Percentiles rank a stretch among this genome's conserved stretches.
Evolutionary conservation across 768 basidiomycete genomes (phyloP).

Genomic region (Tubosaeta sp.): DNA sequence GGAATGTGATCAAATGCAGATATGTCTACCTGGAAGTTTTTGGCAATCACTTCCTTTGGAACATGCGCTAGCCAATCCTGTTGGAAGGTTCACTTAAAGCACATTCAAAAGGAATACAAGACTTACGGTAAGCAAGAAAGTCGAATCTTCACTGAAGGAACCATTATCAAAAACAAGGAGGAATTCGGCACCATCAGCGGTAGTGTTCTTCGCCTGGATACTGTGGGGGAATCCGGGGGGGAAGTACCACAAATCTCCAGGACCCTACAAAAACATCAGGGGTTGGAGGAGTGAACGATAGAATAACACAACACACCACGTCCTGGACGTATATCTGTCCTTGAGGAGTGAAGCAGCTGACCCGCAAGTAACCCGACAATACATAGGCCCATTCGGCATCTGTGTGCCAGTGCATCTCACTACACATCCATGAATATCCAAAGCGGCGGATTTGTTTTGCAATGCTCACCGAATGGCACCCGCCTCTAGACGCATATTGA

Average conservation of each 20-base stretch:
- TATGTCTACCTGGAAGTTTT: conserved; percentile 53
- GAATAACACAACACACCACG: conserved; percentile 39
- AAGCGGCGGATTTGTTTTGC: neutral
- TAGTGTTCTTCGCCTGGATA: conserved; percentile 48
- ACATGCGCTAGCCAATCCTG: conserved; percentile 69
- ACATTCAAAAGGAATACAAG: neutral
- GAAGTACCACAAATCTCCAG: conserved; percentile 57
- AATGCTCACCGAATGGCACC: conserved; percentile 38
- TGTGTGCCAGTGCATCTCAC: conserved; percentile 44
- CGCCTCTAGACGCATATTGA: conserved; percentile 39
- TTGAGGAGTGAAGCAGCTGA: conserved; percentile 49
- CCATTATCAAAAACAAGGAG: conserved; percentile 43
- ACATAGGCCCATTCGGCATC: conserved; percentile 52
- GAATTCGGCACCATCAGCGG: conserved; percentile 48
- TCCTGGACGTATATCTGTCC: conserved; percentile 51
- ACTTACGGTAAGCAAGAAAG: conserved; percentile 41
- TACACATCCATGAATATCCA: conserved; percentile 13
- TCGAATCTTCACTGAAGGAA: conserved; percentile 52
- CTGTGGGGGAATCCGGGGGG: conserved; percentile 55
- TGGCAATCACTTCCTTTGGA: conserved; percentile 54
- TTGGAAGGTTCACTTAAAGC: neutral
- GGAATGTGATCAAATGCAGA: conserved; percentile 55
- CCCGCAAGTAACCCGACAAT: conserved; percentile 43
- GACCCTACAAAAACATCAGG: conserved; percentile 20
- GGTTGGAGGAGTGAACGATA: neutral